A percentile compares a stretch with the other conserved stretches of the same genome.
Evolutionary conservation across 108 stramenopile genomes (phyloP).

Genomic region (Skeletonema costatum): DNA sequence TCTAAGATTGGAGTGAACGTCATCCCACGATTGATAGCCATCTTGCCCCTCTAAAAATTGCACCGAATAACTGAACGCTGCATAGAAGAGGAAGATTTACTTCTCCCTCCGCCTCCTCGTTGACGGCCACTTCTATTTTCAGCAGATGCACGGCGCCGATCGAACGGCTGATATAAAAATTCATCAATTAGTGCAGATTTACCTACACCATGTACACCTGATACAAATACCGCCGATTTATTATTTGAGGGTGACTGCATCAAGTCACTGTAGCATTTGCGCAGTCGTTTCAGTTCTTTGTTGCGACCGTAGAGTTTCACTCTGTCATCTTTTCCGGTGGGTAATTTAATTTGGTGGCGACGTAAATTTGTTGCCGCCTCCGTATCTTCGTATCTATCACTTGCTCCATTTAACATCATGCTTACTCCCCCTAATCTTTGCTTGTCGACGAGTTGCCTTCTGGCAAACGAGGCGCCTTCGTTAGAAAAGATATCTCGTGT

Average conservation of each 20-base stretch:
- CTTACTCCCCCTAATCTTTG: no score
- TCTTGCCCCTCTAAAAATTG: not conserved
- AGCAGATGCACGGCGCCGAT: not conserved
- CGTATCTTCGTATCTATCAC: no score
- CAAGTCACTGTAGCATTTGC: not conserved
- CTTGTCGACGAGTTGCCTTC: no score
- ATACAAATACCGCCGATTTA: not conserved
- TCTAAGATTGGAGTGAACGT: not conserved
- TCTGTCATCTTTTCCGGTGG: not conserved
- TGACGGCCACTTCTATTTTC: not conserved
- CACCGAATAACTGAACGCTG: not conserved
- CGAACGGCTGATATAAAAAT: not conserved
- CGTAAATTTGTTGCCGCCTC: no score
- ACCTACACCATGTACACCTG: not conserved
- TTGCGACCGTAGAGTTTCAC: not conserved
- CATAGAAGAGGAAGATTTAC: not conserved
- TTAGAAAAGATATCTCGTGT: no score
- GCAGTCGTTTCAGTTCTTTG: not conserved
- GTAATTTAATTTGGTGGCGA: not conserved
- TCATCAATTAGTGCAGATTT: not conserved
- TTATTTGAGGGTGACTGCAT: not conserved
- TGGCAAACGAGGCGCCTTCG: no score
- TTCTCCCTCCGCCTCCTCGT: not conserved
- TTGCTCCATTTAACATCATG: no score
- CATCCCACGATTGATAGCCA: not conserved